phyloP scores from a whole-genome alignment of 2,329 filamentous ascomycete genomes.

The Scytalidium sp. region DNA sequence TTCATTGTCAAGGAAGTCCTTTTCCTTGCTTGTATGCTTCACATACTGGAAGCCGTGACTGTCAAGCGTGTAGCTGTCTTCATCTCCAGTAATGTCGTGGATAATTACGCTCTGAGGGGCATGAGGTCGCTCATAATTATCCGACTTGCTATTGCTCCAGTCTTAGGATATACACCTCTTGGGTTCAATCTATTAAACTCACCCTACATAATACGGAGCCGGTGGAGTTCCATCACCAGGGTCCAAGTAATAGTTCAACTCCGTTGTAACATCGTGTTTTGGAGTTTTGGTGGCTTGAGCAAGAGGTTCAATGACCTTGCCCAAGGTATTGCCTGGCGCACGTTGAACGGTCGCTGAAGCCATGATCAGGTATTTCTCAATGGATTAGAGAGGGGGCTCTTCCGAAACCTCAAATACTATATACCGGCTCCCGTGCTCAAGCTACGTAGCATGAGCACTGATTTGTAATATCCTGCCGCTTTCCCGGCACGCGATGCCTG shows the following conservation, averaged over 20 bases:
- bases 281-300: not conserved
- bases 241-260: conserved; percentile 14
- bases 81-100: conserved; percentile 68
- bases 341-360: conserved; percentile 4
- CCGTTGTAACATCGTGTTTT: conserved; percentile 13
- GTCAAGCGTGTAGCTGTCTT: conserved; percentile 65
- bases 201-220: conserved; percentile 11
- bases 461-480: conserved; percentile 3
- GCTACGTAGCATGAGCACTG: not conserved
- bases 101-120: conserved; percentile 48
- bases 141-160: not conserved
- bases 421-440: not conserved
- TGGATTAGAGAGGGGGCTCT: not conserved
- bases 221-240: conserved; percentile 13
- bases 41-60: conserved; percentile 70
- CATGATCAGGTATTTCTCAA: conserved; percentile 2
- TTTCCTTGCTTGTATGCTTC: conserved; percentile 49
- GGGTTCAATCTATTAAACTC: not conserved
- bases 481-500: not conserved
- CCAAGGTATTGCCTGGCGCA: not conserved
- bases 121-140: conserved; percentile 7
- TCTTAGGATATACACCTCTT: not conserved
- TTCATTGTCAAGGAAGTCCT: conserved; percentile 63
- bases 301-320: conserved; percentile 1
- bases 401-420: conserved; percentile 1